phyloP scores from a whole-genome alignment of 1,284 basidiomycete species.

The Malassezia sympodialis region DNA sequence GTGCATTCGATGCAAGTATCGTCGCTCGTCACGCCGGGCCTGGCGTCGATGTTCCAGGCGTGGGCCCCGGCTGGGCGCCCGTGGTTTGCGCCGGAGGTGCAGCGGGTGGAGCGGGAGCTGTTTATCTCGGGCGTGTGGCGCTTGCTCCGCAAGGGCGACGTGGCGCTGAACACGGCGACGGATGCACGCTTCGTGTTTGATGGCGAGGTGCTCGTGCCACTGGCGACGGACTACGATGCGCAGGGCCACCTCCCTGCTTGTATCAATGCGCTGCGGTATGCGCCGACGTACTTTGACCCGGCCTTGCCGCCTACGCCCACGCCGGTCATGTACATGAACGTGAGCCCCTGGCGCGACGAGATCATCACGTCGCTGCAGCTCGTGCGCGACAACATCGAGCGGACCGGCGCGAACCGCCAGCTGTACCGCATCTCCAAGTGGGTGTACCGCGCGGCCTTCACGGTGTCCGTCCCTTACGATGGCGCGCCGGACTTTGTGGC shows the following conservation, averaged over 20 bases:
- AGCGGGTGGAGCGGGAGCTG: conserved; percentile 40
- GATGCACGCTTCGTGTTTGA: conserved; percentile 47
- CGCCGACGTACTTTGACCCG: conserved; percentile 49
- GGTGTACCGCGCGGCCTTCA: conserved; percentile 47
- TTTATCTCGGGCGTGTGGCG: conserved; percentile 46
- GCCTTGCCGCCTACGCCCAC: conserved; percentile 35
- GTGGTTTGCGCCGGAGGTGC: conserved; percentile 32
- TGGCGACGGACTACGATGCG: conserved; percentile 44
- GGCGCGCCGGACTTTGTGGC: conserved; percentile 19
- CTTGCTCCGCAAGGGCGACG: conserved; percentile 45
- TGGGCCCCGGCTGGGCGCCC: conserved; percentile 44
- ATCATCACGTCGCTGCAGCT: conserved; percentile 46
- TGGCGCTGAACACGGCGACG: conserved; percentile 49
- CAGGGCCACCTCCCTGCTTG: conserved; percentile 49
- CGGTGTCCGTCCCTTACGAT: conserved; percentile 27
- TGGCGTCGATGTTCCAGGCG: conserved; percentile 47
- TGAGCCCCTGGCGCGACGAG: conserved; percentile 42
- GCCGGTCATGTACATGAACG: conserved; percentile 41
- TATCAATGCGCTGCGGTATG: conserved; percentile 47
- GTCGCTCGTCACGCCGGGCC: conserved; percentile 41
- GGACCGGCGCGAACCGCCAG: conserved; percentile 43
- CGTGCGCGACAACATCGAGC: conserved; percentile 48
- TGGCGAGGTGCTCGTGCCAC: conserved; percentile 44
- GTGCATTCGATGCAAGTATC: neutral
- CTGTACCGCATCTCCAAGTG: conserved; percentile 48